These are phyloP conservation scores for Leersia perrieri DNA, from an alignment of 176 grass and related monocot species.

Conservation along the genomic window DNA sequence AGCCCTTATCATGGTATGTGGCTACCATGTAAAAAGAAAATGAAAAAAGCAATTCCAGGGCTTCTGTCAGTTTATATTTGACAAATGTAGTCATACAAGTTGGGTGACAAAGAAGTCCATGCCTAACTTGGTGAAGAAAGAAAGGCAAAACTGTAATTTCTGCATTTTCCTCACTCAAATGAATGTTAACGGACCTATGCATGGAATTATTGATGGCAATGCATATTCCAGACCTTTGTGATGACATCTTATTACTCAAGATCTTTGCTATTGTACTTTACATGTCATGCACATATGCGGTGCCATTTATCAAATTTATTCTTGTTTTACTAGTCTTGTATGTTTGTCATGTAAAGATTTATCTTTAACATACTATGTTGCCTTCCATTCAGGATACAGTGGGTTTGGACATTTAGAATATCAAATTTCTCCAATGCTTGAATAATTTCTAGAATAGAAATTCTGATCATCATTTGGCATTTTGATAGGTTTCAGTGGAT, in stretches of 20 bases:
- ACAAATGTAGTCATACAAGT: neutral
- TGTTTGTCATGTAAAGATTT: constrained; percentile 16
- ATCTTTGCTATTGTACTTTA: too few species aligned
- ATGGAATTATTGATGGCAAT: too few species aligned
- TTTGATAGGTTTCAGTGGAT: constrained; percentile 36
- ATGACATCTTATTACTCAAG: too few species aligned
- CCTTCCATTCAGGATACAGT: neutral
- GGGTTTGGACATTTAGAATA: neutral
- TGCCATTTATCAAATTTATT: too few species aligned
- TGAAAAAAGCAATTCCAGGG: neutral
- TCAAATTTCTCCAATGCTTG: constrained; percentile 18
- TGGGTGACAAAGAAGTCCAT: too few species aligned
- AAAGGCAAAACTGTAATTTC: too few species aligned
- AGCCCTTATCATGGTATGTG: neutral
- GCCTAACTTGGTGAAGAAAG: too few species aligned
- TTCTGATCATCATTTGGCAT: constrained; percentile 15
- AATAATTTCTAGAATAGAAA: neutral
- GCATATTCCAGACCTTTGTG: too few species aligned
- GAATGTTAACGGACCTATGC: too few species aligned
- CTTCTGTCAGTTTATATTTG: neutral
- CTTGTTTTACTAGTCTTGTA: neutral
- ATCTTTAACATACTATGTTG: neutral
- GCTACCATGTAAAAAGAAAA: neutral
- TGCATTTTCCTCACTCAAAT: too few species aligned
- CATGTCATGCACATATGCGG: too few species aligned